Conservation (phyloP, 2,329 filamentous ascomycete genomes). For the Acrocalymma vagum region DNA sequence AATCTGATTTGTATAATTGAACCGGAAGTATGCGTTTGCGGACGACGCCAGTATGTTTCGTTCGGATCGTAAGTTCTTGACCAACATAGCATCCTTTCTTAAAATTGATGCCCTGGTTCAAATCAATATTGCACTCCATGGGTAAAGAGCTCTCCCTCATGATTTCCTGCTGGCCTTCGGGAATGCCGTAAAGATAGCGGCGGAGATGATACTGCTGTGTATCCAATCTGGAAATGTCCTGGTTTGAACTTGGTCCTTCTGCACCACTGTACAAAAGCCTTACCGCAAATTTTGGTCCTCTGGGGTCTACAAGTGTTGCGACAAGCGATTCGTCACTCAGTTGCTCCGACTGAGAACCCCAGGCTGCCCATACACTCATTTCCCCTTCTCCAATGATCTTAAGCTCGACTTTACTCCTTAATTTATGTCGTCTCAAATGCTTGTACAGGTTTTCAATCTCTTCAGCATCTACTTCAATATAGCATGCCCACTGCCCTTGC, state of each 20-base stretch:
- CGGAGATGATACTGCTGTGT: constrained; percentile 72
- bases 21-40: constrained; percentile 89
- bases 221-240: too few relatives aligned
- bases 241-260: too few relatives aligned
- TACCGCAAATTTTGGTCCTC: constrained; percentile 20
- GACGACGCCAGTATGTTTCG: constrained; percentile 92
- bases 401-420: constrained; percentile 80
- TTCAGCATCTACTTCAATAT: constrained; percentile 82
- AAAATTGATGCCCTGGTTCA: constrained; percentile 87
- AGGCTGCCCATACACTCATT: constrained; percentile 75
- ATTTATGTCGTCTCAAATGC: constrained; percentile 85
- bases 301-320: constrained; percentile 29
- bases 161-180: constrained; percentile 87
- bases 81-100: constrained; percentile 97
- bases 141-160: constrained; percentile 75
- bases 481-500: constrained; percentile 62
- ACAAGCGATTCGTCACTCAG: constrained; percentile 14
- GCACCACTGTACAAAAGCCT: constrained; percentile 19
- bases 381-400: constrained; percentile 70
- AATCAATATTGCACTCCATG: constrained; percentile 88
- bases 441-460: constrained; percentile 70
- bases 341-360: constrained; percentile 58
- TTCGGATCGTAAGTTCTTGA: constrained; percentile 95
- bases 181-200: constrained; percentile 80
- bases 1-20: constrained; percentile 65